Evolutionary conservation across 495 filamentous ascomycete species (phyloP).

Genomic region (Annulohypoxylon stygium): DNA sequence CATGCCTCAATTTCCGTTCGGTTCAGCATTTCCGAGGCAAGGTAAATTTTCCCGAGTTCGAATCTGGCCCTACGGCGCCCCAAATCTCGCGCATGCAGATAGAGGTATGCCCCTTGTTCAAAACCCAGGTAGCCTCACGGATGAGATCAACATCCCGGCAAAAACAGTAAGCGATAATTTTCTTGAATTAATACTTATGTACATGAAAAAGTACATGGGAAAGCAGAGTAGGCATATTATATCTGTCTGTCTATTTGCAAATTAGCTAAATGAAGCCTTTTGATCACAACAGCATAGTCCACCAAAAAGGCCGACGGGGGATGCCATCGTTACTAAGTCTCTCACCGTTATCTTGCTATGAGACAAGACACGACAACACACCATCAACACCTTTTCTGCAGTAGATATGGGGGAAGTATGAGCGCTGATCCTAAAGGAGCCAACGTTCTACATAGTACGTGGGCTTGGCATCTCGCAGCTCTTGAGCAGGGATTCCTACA

Average conservation of each 20-base stretch:
- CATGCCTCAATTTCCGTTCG: slow-evolving; percentile 32
- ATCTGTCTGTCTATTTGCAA: background rate
- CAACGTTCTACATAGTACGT: slow-evolving; percentile 17
- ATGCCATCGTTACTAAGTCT: background rate
- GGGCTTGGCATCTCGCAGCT: slow-evolving; percentile 40
- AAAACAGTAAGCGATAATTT: slow-evolving; percentile 32
- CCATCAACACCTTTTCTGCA: slow-evolving; percentile 28
- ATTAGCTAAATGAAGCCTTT: background rate
- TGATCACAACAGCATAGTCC: background rate
- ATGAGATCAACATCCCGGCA: slow-evolving; percentile 36
- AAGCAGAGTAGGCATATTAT: background rate
- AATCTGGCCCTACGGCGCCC: slow-evolving; percentile 37
- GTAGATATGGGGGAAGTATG: slow-evolving; percentile 25
- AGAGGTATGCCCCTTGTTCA: slow-evolving; percentile 32
- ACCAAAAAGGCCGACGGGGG: background rate
- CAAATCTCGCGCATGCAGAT: slow-evolving; percentile 40
- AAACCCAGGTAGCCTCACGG: slow-evolving; percentile 33
- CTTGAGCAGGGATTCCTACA: slow-evolving; percentile 32
- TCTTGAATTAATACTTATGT: background rate
- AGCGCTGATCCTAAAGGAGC: slow-evolving; percentile 36
- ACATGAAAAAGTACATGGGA: background rate
- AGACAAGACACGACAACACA: slow-evolving; percentile 30
- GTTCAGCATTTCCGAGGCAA: slow-evolving; percentile 35
- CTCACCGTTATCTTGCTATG: slow-evolving; percentile 16
- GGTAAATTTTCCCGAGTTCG: slow-evolving; percentile 31